These are phyloP conservation scores for Mortierella sp. DNA, from an alignment of 371 early-diverging fungal genomes.

Conservation along the genomic window DNA sequence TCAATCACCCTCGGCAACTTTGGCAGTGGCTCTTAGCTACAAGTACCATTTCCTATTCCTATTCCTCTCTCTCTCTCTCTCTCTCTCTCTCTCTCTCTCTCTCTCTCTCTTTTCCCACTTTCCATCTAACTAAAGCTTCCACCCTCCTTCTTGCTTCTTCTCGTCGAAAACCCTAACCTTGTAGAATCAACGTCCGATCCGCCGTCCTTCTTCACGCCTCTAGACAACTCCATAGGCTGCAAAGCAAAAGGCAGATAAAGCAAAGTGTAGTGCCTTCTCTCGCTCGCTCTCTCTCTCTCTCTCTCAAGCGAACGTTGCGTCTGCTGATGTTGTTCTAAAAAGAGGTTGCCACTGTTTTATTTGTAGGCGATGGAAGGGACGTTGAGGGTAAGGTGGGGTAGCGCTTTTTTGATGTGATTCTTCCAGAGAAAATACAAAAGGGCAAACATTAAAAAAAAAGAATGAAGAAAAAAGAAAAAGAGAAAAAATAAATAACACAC, in stretches of 20 bases:
- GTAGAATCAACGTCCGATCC: not conserved
- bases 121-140: too few species aligned
- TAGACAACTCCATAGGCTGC: too few species aligned
- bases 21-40: not conserved
- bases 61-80: not conserved
- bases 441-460: not conserved
- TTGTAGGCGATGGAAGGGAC: too few species aligned
- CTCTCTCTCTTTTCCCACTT: too few species aligned
- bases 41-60: too few species aligned
- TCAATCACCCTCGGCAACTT: not conserved
- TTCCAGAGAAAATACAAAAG: slow-evolving; percentile 3
- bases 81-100: not conserved
- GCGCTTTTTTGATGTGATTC: not conserved
- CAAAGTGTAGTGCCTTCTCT: not conserved
- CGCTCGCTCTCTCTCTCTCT: not conserved
- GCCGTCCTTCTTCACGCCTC: not conserved
- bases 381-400: not conserved
- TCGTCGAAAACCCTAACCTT: not conserved
- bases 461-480: not conserved
- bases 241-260: too few species aligned
- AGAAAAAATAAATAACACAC: not conserved
- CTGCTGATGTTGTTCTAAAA: too few species aligned
- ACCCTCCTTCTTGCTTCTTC: too few species aligned
- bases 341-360: too few species aligned
- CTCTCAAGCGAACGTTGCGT: too few species aligned